Evolutionary conservation across 805 yeast species (phyloP), one percentile per base, ranked within the genome.

Genomic region (Candida khao-thaluensis): DNA sequence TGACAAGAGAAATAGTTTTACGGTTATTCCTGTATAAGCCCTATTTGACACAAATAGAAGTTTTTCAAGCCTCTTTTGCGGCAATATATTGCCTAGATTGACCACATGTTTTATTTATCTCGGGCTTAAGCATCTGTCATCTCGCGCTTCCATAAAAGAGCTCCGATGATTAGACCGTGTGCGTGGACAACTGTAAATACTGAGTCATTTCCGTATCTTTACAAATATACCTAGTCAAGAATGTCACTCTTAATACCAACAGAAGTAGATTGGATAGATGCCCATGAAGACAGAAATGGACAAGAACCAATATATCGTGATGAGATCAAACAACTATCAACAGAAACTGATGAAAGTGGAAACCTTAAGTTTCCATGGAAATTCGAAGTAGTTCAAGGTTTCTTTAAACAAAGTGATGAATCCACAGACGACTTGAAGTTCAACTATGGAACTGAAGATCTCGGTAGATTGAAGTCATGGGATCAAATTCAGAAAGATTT

Each of bases 331-430:
- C 28, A 44, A 21, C 30, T 47, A 17, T 21, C 27, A 6, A 35
- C 45, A 25, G 23, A 36, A 36, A 26, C 14, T 14, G 35, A 47
- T 7, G 45, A 54, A 31, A 49, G 46, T 33, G 62, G 62, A 30
- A 23, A 36, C 3, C 25, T 30, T 8, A 38, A 38, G n/a, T 57
- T 54, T 35, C 71, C 71, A 1, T 76, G 79, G 78, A 50, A 45
- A 7, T 76, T 75, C 48, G 74, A 72, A 46, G 64, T 65, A 7
- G 77, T 74, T 4, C 59, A 54, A 0, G 81, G 80, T 0, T 71
- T 75, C 39, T 77, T 77, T 60, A 63, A 64, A 42, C 81, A 76
- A 50, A 51, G 71, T 4, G 72, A 66, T 38, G 57, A 68, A 32
- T 45, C 42, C 1, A 72, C 77, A 0, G 74, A 77, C 41, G 82